Base-by-base conservation (phyloP, 192 early-diverging fungal genomes). In the Podochytrium sp. region DNA sequence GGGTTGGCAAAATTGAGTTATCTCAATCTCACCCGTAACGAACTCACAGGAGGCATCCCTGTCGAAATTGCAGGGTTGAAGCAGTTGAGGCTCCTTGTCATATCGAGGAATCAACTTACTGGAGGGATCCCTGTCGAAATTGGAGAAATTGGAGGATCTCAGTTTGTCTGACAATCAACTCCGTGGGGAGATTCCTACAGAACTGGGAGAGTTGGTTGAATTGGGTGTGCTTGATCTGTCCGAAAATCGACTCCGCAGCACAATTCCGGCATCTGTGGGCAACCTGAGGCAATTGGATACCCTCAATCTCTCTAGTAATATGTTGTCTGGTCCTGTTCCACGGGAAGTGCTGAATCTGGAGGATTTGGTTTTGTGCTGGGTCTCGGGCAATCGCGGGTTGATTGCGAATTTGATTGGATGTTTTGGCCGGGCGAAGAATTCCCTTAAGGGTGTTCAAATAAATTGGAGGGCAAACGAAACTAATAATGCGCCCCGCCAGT, bases 121-220 rank as follows among this genome's bases (percentile, higher is more conserved):
- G 60, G 60, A 16, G 60, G 5, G 32, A 62, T 62, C 37, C 60
- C 60, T 20, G 27, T n/a, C 30, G 37, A 62, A 62, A 16, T 25
- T 62, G 18, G 33, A 0, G 6, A 62, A 62, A 14, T 0, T 62
- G 6, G 14, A 16, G 14, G 35, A 37, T 20, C 37, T 29, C 7
- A 29, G 18, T 38, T 16, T 62, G 32, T 16, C 14, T 62, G 14
- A 38, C 14, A 62, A 62, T 25, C 18, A 62, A 18, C 25, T 62
- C 5, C 18, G 33, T 18, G 35, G 60, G 12, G 27, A 20, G 14
- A 62, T 62, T 39, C 60, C 60, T 35, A 10, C 14, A 16, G 18
- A 18, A 37, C 18, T 62, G 25, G 60, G 60, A 29, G 37, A 62
- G 6, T 14, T 62, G 32, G 14, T 5, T 12, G 6, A 16, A 16